Conservation (phyloP, 108 stramenopile genomes). For the Skeletonema potamos region DNA sequence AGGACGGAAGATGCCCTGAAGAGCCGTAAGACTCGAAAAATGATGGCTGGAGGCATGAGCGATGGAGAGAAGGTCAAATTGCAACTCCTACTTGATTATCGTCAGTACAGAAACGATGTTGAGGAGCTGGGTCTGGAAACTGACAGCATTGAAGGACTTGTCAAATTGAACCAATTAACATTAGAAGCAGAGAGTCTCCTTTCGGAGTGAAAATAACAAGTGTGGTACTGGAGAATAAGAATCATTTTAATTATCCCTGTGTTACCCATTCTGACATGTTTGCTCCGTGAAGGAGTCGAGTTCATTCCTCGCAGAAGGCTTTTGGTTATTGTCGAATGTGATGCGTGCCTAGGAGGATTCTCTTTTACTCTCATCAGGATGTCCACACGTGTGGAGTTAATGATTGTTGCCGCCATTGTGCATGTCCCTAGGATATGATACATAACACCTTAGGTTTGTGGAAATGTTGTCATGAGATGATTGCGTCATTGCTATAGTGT, state of each 20-base stretch:
- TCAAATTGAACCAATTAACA: slow-evolving; percentile 64
- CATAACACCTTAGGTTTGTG: background rate
- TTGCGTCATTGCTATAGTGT: too few relatives aligned
- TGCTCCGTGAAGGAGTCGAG: too few relatives aligned
- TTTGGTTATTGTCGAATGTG: too few relatives aligned
- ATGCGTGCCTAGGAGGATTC: too few relatives aligned
- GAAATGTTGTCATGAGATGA: background rate
- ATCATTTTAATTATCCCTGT: too few relatives aligned
- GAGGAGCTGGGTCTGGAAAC: slow-evolving; percentile 64
- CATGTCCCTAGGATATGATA: background rate
- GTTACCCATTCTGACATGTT: too few relatives aligned
- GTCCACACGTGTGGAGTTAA: background rate
- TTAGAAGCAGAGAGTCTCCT: slow-evolving; percentile 51
- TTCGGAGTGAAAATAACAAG: background rate
- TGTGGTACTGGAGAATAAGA: too few relatives aligned
- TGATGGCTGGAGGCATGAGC: slow-evolving; percentile 83
- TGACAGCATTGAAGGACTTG: slow-evolving; percentile 56
- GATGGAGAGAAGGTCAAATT: slow-evolving; percentile 91
- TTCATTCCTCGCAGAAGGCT: too few relatives aligned
- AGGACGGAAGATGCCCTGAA: slow-evolving; percentile 86
- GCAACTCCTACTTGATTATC: slow-evolving; percentile 77
- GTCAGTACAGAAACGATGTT: slow-evolving; percentile 53
- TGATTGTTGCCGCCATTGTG: background rate
- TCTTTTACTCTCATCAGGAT: background rate
- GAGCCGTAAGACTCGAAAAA: slow-evolving; percentile 63